Conservation (phyloP, 306 rosid species). For the Prunus dulcis region DNA sequence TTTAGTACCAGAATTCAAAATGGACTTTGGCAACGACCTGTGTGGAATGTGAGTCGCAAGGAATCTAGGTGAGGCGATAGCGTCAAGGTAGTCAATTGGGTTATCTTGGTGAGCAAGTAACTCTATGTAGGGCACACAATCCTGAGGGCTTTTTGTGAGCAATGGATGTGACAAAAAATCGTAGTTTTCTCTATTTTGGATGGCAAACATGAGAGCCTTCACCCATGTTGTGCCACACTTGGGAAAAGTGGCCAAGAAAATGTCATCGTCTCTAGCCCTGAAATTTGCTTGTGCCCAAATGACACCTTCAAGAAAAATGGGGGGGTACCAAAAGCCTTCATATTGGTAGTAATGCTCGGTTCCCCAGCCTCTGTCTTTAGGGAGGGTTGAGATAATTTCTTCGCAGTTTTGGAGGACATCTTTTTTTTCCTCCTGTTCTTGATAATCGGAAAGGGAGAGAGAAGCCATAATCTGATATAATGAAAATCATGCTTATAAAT, state of each 20-base stretch:
- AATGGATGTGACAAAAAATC: background rate
- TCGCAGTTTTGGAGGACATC: background rate
- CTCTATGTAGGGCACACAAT: background rate
- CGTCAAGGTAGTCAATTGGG: background rate
- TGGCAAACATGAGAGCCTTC: slow-evolving; percentile 6
- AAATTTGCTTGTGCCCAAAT: background rate
- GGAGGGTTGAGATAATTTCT: slow-evolving; percentile 9
- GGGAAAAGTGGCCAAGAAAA: background rate
- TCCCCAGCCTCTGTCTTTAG: background rate
- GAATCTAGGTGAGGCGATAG: background rate
- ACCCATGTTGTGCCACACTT: slow-evolving; percentile 22
- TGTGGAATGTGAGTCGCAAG: slow-evolving; percentile 7
- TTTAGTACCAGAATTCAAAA: background rate
- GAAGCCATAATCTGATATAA: slow-evolving; percentile 2
- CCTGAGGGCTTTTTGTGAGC: slow-evolving; percentile 1
- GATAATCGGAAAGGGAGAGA: background rate
- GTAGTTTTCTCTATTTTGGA: background rate
- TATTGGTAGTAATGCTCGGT: background rate
- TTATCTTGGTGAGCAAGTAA: background rate
- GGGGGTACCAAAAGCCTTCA: slow-evolving; percentile 1
- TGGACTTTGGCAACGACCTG: slow-evolving; percentile 5
- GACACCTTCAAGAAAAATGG: background rate
- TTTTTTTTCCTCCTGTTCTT: background rate
- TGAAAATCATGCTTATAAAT: background rate
- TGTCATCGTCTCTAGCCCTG: background rate